Conservation (phyloP, 2,329 filamentous ascomycete genomes). For the Curvularia eragrostidis region DNA sequence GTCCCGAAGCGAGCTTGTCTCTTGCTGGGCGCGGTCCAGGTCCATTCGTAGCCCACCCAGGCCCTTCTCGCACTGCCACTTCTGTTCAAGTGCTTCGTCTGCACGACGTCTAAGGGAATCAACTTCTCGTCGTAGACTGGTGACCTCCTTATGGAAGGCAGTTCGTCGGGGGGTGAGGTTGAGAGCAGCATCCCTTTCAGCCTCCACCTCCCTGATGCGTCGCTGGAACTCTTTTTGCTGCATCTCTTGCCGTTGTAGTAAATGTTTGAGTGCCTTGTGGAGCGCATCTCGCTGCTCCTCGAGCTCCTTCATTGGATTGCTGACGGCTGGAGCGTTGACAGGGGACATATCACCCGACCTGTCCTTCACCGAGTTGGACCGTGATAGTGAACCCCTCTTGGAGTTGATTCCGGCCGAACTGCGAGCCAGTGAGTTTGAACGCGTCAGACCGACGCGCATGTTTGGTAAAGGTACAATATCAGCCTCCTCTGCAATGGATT, state of each 20-base stretch:
- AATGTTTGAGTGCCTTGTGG: conserved; percentile 82
- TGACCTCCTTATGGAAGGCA: conserved; percentile 85
- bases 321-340: conserved; percentile 51
- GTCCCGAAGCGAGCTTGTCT: conserved; percentile 81
- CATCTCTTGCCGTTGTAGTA: conserved; percentile 84
- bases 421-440: conserved; percentile 73
- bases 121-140: conserved; percentile 80
- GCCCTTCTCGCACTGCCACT: conserved; percentile 94
- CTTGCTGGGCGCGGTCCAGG: conserved; percentile 90
- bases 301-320: conserved; percentile 75
- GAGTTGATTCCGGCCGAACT: conserved; percentile 52
- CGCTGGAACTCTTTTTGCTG: conserved; percentile 86
- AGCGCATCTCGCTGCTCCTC: conserved; percentile 93
- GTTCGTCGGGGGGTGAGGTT: conserved; percentile 72
- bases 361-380: conserved; percentile 54
- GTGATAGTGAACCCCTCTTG: conserved; percentile 58
- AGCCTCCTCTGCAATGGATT: conserved; percentile 67
- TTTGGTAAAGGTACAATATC: conserved; percentile 44
- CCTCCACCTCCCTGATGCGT: conserved; percentile 76
- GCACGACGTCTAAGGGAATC: conserved; percentile 82
- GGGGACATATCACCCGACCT: conserved; percentile 61
- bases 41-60: conserved; percentile 92
- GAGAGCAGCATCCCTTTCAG: conserved; percentile 77
- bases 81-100: conserved; percentile 92
- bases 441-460: conserved; percentile 60